Evolutionary conservation across 2,329 filamentous ascomycete species (phyloP), one percentile per base, ranked within the genome.

Genomic region (Sphaceloma murrayae): DNA sequence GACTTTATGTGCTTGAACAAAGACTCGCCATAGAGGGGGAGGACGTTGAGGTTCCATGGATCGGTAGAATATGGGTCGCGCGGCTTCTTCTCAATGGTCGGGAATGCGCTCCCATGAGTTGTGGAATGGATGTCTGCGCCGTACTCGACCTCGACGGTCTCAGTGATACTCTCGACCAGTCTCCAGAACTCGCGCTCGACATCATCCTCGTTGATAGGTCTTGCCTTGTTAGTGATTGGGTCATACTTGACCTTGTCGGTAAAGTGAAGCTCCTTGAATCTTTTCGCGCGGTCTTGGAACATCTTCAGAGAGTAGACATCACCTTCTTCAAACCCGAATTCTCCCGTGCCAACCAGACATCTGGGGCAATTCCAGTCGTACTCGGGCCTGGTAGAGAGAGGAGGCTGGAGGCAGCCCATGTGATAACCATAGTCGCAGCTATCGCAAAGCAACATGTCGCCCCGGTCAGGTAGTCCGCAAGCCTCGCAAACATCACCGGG

Each of bases 101-200:
- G 91, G 55, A 98, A 98, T 1, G 89, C 91, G 51, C 89, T 96
- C 6, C 91, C 91, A 58, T 98, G 91, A 0, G 91, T 98, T 0
- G 91, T 96, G 42, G 88, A 95, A 61, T 98, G 91, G 43, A 98
- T 95, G 56, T 98, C 91, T 7, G 91, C 91, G 29, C 91, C 91
- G 56, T 98, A 98, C 59, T 98, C 91, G 2, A 98, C 91, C 61
- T 96, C 91, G 1, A 96, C 88, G 0, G 87, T 93, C 62, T 96
- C 91, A 50, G 93, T 89, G 40, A 95, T 73, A 56, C 88, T 93
- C 36, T 91, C 85, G 0, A 96, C 91, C 6, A 96, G 73, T 54
- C 86, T 78, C 91, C 91, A 98, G 61, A 98, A 98, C 59, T 98
- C 91, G 14, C 80, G 79, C 64, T 98, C 91, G 3, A 98, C 85